Base-by-base conservation (phyloP, 2,329 filamentous ascomycete species). In the Bisporella sp. region DNA sequence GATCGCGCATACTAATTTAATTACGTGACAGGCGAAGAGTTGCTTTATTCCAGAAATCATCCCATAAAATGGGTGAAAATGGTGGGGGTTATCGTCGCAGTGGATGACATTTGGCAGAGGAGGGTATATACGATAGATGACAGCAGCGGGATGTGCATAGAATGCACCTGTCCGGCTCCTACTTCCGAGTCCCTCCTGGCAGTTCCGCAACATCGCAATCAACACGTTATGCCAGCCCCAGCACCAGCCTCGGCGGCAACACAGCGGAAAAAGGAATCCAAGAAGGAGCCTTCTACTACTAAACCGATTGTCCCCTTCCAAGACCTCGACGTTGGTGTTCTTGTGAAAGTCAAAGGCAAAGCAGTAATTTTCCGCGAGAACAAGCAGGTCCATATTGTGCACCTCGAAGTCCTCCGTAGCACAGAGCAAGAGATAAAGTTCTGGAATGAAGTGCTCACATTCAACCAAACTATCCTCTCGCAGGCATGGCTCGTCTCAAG, bases 41-140 rank as follows among this genome's bases (percentile, higher is more conserved):
- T 84, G 33, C 84, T 75, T 63, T 89, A 90, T 66, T 75, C 82
- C 69, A 68, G 74, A 46, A 91, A 90, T 65, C 81, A 91, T 57
- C 87, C 87, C 0, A 81, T 92, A 59, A 81, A 82, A 74, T 91
- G 84, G 79, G 78, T 87, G 48, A 82, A 84, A 54, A 67, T 91
- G 32, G 76, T 82, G 6, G 88, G 88, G 31, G 67, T 89, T 6
- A 75, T 92, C 28, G 82, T 90, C 49, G 79, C 77, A 9, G 68
- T 81, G 35, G 75, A 81, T 55, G 73, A 81, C 28, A 76, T 71
- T 50, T 55, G 60, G 35, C 67, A 67, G 35, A 70, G 70, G 35
- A 71, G 69, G 42, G 67, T 78, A 40, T 81, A 76, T 58, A 82
- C 75, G 2, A 64, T 86, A n/a, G 82, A 86, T 58, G 82, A 86